Evolutionary conservation across 129 eudicot species (phyloP), one percentile per base, ranked within the genome.

Genomic region (Pseudognaphalium luteoalbum): DNA sequence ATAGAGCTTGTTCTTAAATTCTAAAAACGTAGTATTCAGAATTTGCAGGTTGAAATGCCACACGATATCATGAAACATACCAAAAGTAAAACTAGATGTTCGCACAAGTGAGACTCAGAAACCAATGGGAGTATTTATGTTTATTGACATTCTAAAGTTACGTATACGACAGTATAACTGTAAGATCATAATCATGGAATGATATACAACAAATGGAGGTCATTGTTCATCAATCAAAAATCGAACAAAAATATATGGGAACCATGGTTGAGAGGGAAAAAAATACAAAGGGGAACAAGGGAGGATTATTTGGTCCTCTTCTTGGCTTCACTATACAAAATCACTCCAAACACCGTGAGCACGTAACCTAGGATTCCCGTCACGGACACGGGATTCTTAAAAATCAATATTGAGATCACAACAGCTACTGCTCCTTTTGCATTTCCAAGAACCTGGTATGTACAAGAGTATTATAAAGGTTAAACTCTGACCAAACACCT

Each of bases 371-470:
- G 73, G 69, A 81, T 75, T 71, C 85, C 81, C 3, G 81, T 81
- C 32, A 81, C 85, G 0, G 85, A 81, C 2, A 82, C 82, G 4
- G 85, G 85, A 71, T 82, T 82, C 77, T 72, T 76, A 59, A 82
- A 82, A 70, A 82, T 76, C 68, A 82, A 54, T 37, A 85, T 83
- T 47, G 89, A 85, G 15, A 85, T 85, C 14, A 80, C 85, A 73
- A 81, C 89, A 29, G 85, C 87, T 12, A 83, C 89, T 1, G 89
- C 89, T 54, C 87, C 86, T 77, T 82, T 86, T 3, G 89, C 89
- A 66, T 86, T 86, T 59, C 89, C 87, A 65, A 86, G 56, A 15
- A 83, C 86, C 83, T 83, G 69, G 28, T n/a, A 59, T 11, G 19
- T 70, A 70, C 58, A 67, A 21, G 39, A 67, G 33, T 8, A 41